Evolutionary conservation across 805 yeast species (phyloP).

Genomic region (Kuraishia molischiana): DNA sequence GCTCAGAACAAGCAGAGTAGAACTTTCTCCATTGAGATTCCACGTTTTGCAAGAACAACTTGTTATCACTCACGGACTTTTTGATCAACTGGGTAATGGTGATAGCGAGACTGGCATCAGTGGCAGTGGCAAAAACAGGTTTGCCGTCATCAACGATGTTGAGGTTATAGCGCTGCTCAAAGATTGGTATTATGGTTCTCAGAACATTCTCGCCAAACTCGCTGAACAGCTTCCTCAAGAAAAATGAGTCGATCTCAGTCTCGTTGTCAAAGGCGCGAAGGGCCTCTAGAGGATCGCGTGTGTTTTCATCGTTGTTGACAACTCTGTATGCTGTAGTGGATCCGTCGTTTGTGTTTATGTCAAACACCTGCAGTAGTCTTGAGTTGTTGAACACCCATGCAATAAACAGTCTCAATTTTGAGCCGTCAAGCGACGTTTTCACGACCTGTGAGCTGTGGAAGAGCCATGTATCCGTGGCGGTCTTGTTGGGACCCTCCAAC

Average conservation of each 20-base stretch:
- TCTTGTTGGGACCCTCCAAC: not conserved
- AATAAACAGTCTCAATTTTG: slow-evolving; percentile 10
- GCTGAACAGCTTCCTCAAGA: not conserved
- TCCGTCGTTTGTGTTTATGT: slow-evolving; percentile 3
- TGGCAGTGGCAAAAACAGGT: not conserved
- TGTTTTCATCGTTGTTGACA: slow-evolving; percentile 4
- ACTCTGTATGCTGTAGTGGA: slow-evolving; percentile 9
- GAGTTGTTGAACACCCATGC: slow-evolving; percentile 15
- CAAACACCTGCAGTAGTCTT: slow-evolving; percentile 11
- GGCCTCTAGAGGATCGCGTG: not conserved
- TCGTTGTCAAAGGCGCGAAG: not conserved
- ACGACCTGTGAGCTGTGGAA: slow-evolving; percentile 13
- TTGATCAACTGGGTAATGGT: not conserved
- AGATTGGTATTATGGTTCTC: slow-evolving; percentile 4
- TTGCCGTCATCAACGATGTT: not conserved
- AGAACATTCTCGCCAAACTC: not conserved
- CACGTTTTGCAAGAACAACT: slow-evolving; percentile 21
- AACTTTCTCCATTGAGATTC: slow-evolving; percentile 58
- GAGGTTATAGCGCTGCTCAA: slow-evolving; percentile 7
- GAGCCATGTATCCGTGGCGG: slow-evolving; percentile 10
- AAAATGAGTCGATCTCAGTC: not conserved
- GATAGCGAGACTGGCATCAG: not conserved
- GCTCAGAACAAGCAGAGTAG: slow-evolving; percentile 63
- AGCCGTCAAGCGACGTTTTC: not conserved
- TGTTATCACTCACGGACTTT: not conserved